Evolutionary conservation across 768 basidiomycete genomes (phyloP), one percentile per base, ranked within the genome.

Genomic region (Leccinum obscurum): DNA sequence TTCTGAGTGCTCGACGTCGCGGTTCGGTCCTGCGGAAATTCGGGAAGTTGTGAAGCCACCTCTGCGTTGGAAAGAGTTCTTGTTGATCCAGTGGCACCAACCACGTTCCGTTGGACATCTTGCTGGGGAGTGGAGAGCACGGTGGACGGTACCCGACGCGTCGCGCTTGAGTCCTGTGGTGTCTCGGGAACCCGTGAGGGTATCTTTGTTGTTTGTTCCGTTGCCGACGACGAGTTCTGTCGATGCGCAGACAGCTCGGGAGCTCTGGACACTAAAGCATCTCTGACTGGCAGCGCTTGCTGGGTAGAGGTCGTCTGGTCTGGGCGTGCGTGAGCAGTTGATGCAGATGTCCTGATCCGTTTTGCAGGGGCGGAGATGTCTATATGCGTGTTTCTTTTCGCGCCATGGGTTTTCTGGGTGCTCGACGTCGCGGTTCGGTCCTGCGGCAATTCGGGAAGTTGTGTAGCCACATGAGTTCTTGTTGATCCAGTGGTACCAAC

Each of bases 381-480:
- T 72, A 44, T 72, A 66, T 66, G 68, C 68, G 62, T 63, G 1
- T 53, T 53, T 28, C 61, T 63, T 62, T 70, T 72, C 54, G 61
- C 41, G 35, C 49, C 17, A 1, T 52, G 35, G 13, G 52, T 2
- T 44, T 65, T 39, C 30, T 30, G 41, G 7, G 41, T 52, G 26
- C n/a, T 54, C 20, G 52, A 20, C 4, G 56, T 24, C 30, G 37
- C 32, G 13, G 30, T 20, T 22, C 6, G 55, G 13, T 22, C 51
- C 17, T 54, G 61, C 3, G 35, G 13, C 4, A 49, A 26, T 39
- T 30, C 9, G 6, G 48, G 11, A 9, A 6, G 26, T n/a, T 26
- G 26, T 17, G 37, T 44, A 15, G 30, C 44, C 26, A 11, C 39
- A 46, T 32, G 48, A 11, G 34, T 49, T 30, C 26, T 37, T 14